Evolutionary conservation across 2,329 filamentous ascomycete genomes (phyloP).

Genomic region (Bipolaris zeicola): DNA sequence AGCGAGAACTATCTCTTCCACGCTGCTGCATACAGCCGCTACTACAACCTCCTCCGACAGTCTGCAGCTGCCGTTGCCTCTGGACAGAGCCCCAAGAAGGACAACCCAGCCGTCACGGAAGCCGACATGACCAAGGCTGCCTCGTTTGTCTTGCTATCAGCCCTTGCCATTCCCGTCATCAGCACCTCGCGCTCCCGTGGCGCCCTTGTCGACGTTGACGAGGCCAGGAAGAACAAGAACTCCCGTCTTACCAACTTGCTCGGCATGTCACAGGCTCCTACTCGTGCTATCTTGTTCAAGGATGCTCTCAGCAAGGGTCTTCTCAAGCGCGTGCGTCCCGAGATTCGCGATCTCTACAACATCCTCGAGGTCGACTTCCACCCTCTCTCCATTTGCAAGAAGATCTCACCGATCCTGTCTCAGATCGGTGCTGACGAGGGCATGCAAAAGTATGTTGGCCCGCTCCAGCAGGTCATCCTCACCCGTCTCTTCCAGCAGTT

Average conservation of each 20-base stretch:
- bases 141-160: slow-evolving; percentile 92
- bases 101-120: slow-evolving; percentile 89
- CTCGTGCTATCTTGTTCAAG: slow-evolving; percentile 88
- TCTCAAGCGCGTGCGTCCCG: slow-evolving; percentile 86
- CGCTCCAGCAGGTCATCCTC: slow-evolving; percentile 97
- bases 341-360: slow-evolving; percentile 97
- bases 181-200: slow-evolving; percentile 96
- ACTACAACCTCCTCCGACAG: slow-evolving; percentile 94
- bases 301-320: slow-evolving; percentile 95
- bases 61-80: slow-evolving; percentile 81
- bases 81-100: slow-evolving; percentile 88
- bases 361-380: slow-evolving; percentile 99
- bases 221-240: slow-evolving; percentile 98
- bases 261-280: slow-evolving; percentile 88
- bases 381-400: slow-evolving; percentile 96
- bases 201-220: slow-evolving; percentile 94
- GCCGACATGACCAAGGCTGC: slow-evolving; percentile 91
- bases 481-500: slow-evolving; percentile 98
- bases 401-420: slow-evolving; percentile 93
- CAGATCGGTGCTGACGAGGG: slow-evolving; percentile 93
- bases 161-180: slow-evolving; percentile 97
- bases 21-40: slow-evolving; percentile 94
- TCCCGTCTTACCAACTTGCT: slow-evolving; percentile 93
- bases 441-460: slow-evolving; percentile 96
- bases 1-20: slow-evolving; percentile 99